Conservation (phyloP, 2,329 filamentous ascomycete species). For the Falciphora oryzae region DNA sequence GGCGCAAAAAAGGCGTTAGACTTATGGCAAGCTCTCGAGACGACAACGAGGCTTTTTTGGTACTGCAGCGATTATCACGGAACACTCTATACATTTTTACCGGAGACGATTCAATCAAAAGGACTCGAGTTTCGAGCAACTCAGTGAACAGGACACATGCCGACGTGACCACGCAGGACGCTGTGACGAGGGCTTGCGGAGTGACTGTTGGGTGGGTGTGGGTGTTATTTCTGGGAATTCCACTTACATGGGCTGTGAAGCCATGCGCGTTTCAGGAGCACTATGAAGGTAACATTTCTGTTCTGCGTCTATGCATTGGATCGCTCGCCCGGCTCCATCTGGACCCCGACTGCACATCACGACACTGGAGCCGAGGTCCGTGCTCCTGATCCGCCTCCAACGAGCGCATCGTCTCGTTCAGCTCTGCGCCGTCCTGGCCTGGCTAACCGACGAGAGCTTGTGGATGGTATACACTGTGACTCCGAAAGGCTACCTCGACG, state of each 20-base stretch:
- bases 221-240: not conserved
- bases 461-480: no score
- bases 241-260: not conserved
- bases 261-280: not conserved
- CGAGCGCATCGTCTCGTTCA: not conserved
- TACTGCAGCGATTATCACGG: not conserved
- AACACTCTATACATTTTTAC: not conserved
- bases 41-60: not conserved
- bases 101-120: not conserved
- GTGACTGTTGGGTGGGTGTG: not conserved
- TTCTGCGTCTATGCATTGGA: not conserved
- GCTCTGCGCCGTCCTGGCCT: not conserved
- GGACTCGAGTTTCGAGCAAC: not conserved
- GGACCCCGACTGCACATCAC: no score
- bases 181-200: not conserved
- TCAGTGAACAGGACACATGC: not conserved
- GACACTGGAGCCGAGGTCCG: not conserved
- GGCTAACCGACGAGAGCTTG: not conserved
- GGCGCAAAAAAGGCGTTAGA: conserved; percentile 2
- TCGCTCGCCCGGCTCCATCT: not conserved
- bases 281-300: not conserved
- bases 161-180: not conserved
- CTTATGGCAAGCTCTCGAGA: not conserved
- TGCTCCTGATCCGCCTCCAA: not conserved
- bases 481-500: no score